phyloP scores from a whole-genome alignment of 768 basidiomycete species.

The Tulasnella sp. region DNA sequence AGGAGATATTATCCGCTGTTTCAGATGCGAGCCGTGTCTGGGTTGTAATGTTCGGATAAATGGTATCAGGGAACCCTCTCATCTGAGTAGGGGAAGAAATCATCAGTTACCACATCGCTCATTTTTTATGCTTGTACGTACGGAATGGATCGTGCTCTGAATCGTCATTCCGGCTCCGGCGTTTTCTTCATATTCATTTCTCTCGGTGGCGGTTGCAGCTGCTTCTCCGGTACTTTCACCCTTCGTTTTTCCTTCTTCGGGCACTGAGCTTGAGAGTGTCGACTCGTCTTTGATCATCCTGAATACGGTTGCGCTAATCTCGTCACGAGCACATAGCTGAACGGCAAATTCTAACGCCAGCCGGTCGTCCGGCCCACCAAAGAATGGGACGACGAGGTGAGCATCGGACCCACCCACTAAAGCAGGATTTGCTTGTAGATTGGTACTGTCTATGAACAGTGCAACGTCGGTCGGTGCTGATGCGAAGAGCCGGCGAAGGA shows the following conservation, averaged over 20 bases:
- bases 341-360: slow-evolving; percentile 70
- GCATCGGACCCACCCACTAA: slow-evolving; percentile 24
- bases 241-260: slow-evolving; percentile 22
- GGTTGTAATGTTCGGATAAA: slow-evolving; percentile 57
- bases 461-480: slow-evolving; percentile 67
- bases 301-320: slow-evolving; percentile 63
- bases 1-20: slow-evolving; percentile 70
- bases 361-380: slow-evolving; percentile 90
- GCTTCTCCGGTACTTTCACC: not conserved
- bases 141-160: slow-evolving; percentile 10
- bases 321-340: slow-evolving; percentile 51
- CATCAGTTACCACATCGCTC: not conserved
- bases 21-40: slow-evolving; percentile 61
- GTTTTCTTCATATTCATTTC: slow-evolving; percentile 13
- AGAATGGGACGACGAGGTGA: slow-evolving; percentile 80
- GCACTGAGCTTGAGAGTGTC: too few relatives aligned
- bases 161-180: not conserved
- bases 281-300: slow-evolving; percentile 37
- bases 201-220: not conserved
- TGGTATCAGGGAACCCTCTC: slow-evolving; percentile 50
- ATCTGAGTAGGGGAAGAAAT: slow-evolving; percentile 30
- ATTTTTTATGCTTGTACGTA: not conserved
- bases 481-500: slow-evolving; percentile 72
- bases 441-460: slow-evolving; percentile 67
- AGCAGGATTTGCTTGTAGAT: not conserved